These are phyloP conservation scores for Trichoderma gracile DNA, from an alignment of 2,329 filamentous ascomycete species.

Conservation along the genomic window DNA sequence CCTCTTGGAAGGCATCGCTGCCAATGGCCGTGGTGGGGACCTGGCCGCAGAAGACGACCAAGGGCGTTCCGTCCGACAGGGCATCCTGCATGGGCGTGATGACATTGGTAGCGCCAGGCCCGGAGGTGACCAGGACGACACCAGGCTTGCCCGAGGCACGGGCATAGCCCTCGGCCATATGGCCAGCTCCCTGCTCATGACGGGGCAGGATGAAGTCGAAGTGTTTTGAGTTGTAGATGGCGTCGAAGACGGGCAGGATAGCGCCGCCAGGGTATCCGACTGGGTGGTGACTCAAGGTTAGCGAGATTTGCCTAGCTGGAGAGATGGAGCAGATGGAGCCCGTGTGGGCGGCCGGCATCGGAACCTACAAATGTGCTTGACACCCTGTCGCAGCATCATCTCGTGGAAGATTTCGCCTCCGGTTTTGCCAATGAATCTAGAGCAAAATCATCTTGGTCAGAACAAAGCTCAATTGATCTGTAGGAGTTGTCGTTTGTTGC, in stretches of 20 bases:
- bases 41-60: slow-evolving; percentile 96
- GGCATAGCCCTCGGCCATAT: slow-evolving; percentile 98
- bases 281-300: slow-evolving; percentile 39
- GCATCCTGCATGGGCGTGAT: slow-evolving; percentile 97
- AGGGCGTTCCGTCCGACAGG: slow-evolving; percentile 88
- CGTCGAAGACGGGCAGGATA: slow-evolving; percentile 96
- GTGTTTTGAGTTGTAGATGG: slow-evolving; percentile 96
- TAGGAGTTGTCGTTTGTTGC: slow-evolving; percentile 21
- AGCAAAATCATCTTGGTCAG: neutral
- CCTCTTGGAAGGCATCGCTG: slow-evolving; percentile 95
- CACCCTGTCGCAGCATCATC: slow-evolving; percentile 87
- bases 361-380: slow-evolving; percentile 65
- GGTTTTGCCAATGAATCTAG: slow-evolving; percentile 83
- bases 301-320: slow-evolving; percentile 84
- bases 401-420: slow-evolving; percentile 96
- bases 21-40: slow-evolving; percentile 88
- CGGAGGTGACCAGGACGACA: slow-evolving; percentile 94
- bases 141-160: slow-evolving; percentile 93
- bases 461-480: slow-evolving; percentile 5
- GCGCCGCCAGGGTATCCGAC: slow-evolving; percentile 92
- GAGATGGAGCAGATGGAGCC: slow-evolving; percentile 98
- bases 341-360: slow-evolving; percentile 61
- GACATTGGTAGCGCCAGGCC: slow-evolving; percentile 94
- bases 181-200: slow-evolving; percentile 95
- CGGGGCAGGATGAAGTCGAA: slow-evolving; percentile 90